Conservation (phyloP, 768 basidiomycete species). For the Phanerochaete carnosa region DNA sequence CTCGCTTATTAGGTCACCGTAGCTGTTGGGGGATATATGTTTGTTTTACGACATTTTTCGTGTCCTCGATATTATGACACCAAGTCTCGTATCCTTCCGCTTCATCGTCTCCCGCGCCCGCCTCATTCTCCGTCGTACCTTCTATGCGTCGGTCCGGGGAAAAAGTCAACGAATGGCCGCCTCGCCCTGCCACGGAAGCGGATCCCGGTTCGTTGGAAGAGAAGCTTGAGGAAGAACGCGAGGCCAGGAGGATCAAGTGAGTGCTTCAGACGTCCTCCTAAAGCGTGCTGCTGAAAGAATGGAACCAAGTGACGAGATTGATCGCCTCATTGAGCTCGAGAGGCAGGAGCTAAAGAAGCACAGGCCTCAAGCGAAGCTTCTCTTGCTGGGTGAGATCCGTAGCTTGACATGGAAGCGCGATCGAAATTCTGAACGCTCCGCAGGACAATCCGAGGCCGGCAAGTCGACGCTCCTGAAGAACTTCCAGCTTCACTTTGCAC, state of each 20-base stretch:
- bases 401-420: background rate
- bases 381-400: constrained; percentile 49
- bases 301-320: constrained; percentile 12
- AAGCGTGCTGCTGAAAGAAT: background rate
- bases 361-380: constrained; percentile 41
- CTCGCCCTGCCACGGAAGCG: background rate
- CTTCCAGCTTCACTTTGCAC: constrained; percentile 59
- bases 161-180: constrained; percentile 7
- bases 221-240: constrained; percentile 7
- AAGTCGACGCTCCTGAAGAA: constrained; percentile 68
- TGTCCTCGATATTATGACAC: background rate
- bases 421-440: background rate
- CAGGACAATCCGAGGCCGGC: constrained; percentile 67
- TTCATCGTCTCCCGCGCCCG: background rate
- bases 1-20: constrained; percentile 2
- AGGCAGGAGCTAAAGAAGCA: constrained; percentile 29
- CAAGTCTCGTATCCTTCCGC: background rate
- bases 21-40: constrained; percentile 1
- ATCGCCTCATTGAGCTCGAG: constrained; percentile 15
- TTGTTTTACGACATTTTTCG: background rate
- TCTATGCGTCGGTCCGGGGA: constrained; percentile 1
- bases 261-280: background rate
- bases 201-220: background rate
- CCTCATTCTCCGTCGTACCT: background rate
- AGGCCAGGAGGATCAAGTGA: constrained; percentile 14